A percentile compares a stretch with the other conserved stretches of the same genome.
phyloP scores from a whole-genome alignment of 2,329 filamentous ascomycete species.

The Calonectria pauciramosa region DNA sequence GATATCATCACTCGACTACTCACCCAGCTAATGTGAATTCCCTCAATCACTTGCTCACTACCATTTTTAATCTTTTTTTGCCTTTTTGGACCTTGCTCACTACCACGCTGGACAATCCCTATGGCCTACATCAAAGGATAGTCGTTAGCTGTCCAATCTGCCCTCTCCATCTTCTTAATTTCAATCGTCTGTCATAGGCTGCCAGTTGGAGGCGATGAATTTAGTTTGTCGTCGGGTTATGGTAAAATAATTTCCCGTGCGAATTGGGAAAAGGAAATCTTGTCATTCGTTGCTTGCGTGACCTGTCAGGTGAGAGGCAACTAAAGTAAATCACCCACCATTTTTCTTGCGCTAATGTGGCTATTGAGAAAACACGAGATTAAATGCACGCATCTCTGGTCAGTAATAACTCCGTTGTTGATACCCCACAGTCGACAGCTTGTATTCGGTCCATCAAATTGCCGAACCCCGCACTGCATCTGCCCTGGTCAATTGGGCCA shows the following conservation, averaged over 20 bases:
- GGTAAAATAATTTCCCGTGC: background rate
- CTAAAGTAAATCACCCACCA: background rate
- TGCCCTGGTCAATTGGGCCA: slow-evolving; percentile 3
- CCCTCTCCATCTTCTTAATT: no score
- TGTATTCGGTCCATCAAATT: slow-evolving; percentile 7
- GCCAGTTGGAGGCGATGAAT: background rate
- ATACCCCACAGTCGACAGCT: background rate
- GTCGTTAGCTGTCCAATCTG: no score
- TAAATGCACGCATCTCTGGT: slow-evolving; percentile 2
- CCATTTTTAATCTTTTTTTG: no score
- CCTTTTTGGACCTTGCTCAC: no score
- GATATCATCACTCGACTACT: no score
- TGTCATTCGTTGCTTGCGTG: background rate
- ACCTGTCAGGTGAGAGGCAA: background rate
- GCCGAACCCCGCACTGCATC: background rate
- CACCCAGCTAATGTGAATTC: no score
- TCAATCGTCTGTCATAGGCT: no score
- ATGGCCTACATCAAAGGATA: no score
- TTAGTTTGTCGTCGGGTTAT: background rate
- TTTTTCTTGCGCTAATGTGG: background rate
- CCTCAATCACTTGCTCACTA: no score
- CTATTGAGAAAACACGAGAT: background rate
- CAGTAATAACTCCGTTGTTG: background rate
- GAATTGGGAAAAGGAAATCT: background rate
- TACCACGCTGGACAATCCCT: no score